Conservation (phyloP, 495 filamentous ascomycete genomes). For the Hyaloscypha finlandica region DNA sequence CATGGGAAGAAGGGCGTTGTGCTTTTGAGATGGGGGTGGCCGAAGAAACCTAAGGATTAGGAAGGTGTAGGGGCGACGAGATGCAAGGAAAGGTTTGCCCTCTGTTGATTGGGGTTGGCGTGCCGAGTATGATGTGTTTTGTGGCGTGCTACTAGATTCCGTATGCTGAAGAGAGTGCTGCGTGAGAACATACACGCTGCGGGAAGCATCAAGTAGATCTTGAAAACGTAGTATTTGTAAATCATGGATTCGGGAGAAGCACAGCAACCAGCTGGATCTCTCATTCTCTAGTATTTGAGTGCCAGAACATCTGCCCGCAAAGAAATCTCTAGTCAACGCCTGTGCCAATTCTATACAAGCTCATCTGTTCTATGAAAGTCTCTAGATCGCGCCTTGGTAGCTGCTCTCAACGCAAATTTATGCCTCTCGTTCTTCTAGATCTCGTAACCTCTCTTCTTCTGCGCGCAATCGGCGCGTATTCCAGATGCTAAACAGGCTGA, state of each 20-base stretch:
- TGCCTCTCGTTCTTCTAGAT: constrained; percentile 22
- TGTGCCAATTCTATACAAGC: background rate
- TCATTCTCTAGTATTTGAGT: no score
- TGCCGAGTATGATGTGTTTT: no score
- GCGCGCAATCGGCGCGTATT: constrained; percentile 41
- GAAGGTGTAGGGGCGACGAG: no score
- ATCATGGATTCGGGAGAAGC: no score
- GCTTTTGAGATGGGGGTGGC: background rate
- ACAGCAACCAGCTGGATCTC: no score
- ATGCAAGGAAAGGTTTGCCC: background rate
- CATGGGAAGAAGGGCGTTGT: background rate
- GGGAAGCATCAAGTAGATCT: no score
- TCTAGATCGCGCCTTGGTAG: background rate
- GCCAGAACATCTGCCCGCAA: background rate
- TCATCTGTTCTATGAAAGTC: background rate
- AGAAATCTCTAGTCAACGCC: background rate
- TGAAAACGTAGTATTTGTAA: no score
- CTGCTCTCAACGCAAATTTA: background rate
- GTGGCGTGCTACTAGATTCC: no score
- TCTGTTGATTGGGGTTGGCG: no score
- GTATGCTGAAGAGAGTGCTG: no score
- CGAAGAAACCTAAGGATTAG: background rate
- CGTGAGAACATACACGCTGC: no score
- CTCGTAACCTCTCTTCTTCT: constrained; percentile 27
- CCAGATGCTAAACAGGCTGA: constrained; percentile 77